Evolutionary conservation across 2,329 filamentous ascomycete genomes (phyloP), one percentile per base, ranked within the genome.

Genomic region (Fusarium xylarioides): DNA sequence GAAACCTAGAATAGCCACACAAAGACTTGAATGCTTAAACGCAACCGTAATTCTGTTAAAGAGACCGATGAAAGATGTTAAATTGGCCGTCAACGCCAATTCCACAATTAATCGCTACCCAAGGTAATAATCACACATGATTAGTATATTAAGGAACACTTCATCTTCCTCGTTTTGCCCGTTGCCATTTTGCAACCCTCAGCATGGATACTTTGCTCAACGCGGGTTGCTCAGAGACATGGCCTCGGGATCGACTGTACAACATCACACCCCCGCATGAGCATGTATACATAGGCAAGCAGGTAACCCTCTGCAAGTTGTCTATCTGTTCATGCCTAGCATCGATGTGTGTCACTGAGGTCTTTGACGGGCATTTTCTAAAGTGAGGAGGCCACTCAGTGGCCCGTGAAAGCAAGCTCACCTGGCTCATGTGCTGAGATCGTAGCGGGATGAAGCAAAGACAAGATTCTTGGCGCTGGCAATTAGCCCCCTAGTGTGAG

Each of bases 391-490:
- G 57, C n/a, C 37, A 34, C 37, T 43, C 28, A 19, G 52, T 55
- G 43, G 54, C 34, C 65, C 30, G 34, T 37, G 54, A 68, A 65
- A 52, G 54, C 52, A 56, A 63, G 57, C 53, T 37, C 43, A 54
- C 19, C 40, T 38, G 47, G n/a, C 47, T 61, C n/a, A 47, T 66
- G 47, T 58, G 35, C 40, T 38, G 49, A 18, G 37, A 57, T 56
- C 42, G 58, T n/a, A 52, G 35, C 38, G 57, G 71, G 66, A 70
- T 68, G 69, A 74, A 74, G 59, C 71, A 77, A 73, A 67, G 50
- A 47, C 38, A 30, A 52, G 44, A 52, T 49, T 56, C 59, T 67
- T 73, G 63, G 66, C 64, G 54, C 58, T 58, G 65, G 67, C 54
- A 52, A 64, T 61, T 60, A 68, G 59, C 49, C 57, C 53, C 42